Evolutionary conservation across 1,139 yeast genomes (phyloP).

Genomic region (Casaregolazyma suthepensis): DNA sequence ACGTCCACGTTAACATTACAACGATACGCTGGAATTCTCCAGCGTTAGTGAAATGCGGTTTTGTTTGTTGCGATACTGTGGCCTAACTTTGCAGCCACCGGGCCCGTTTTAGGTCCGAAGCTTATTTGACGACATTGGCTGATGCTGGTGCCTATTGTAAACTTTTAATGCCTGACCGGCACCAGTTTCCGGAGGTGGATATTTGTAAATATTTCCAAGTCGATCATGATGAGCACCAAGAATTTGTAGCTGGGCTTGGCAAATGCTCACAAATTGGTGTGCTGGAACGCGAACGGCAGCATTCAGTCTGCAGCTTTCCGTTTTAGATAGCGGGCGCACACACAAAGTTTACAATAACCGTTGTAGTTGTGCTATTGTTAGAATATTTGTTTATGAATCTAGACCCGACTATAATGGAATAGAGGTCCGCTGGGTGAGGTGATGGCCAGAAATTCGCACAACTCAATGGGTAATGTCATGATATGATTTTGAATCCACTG

Average conservation of each 20-base stretch:
- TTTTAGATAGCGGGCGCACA: neutral
- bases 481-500: neutral
- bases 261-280: neutral
- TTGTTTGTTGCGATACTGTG: too few relatives aligned
- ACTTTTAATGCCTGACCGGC: neutral
- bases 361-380: neutral
- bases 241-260: neutral
- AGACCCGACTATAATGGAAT: neutral
- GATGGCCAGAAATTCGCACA: too few relatives aligned
- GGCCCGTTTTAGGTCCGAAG: neutral
- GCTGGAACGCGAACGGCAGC: neutral
- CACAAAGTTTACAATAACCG: neutral
- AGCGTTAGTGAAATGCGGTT: neutral
- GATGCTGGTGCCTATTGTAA: neutral
- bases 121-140: neutral
- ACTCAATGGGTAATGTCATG: neutral
- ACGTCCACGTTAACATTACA: neutral
- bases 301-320: neutral
- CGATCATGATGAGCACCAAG: neutral
- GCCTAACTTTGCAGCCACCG: neutral
- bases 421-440: neutral
- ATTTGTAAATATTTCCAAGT: neutral
- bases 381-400: neutral
- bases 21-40: too few relatives aligned
- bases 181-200: neutral